A percentile compares a stretch with the other conserved stretches of the same genome.
Conservation (phyloP, 2,329 filamentous ascomycete genomes). For the Passalora sequoiae region DNA sequence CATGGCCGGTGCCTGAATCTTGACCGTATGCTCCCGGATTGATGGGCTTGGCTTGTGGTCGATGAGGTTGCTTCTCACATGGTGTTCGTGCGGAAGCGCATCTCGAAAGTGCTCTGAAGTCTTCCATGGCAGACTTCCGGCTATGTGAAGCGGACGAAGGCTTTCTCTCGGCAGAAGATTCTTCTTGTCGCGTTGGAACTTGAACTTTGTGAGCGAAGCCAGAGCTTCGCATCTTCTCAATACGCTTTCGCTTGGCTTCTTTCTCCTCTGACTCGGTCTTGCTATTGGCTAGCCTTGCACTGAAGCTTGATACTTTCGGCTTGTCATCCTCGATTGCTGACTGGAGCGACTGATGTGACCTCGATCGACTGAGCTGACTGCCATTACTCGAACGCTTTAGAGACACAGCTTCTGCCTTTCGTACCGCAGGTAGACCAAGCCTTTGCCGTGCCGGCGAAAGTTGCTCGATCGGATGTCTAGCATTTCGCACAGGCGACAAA, state of each 20-base stretch:
- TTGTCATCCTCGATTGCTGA: constrained; percentile 8
- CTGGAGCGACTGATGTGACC: constrained; percentile 11
- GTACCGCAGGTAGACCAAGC: constrained; percentile 83
- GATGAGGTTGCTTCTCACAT: constrained; percentile 2
- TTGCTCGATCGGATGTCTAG: constrained; percentile 47
- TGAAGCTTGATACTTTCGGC: constrained; percentile 57
- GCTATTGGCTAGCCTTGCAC: constrained; percentile 73
- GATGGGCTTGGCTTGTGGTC: constrained; percentile 7
- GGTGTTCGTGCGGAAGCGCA: constrained; percentile 14
- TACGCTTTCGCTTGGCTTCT: constrained; percentile 41
- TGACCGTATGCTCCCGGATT: constrained; percentile 11
- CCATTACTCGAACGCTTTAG: constrained; percentile 60
- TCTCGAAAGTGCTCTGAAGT: constrained; percentile 6
- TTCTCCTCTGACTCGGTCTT: constrained; percentile 42
- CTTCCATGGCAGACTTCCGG: neutral
- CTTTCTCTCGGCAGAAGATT: neutral
- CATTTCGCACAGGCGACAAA: constrained; percentile 59
- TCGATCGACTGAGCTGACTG: constrained; percentile 25
- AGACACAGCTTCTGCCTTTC: constrained; percentile 75
- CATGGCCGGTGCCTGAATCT: constrained; percentile 15
- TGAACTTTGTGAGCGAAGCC: constrained; percentile 25
- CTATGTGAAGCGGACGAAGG: constrained; percentile 17
- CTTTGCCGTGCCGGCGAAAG: constrained; percentile 74
- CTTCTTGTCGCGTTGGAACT: neutral
- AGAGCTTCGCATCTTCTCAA: constrained; percentile 39